phyloP scores from a whole-genome alignment of 305 asterid species.

The Euphrasia arctica region DNA sequence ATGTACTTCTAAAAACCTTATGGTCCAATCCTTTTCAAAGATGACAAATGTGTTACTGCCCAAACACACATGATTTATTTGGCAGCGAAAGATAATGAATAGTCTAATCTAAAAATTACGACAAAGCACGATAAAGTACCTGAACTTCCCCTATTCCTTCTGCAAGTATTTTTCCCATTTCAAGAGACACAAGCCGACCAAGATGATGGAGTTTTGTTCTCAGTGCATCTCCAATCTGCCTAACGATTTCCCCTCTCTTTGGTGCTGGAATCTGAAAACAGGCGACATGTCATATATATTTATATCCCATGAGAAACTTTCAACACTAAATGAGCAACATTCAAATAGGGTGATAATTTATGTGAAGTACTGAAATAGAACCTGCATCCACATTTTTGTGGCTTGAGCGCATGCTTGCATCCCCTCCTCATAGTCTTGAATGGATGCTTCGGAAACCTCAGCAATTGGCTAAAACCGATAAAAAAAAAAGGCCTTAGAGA shows the following conservation, averaged over 20 bases:
- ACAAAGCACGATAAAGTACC: conserved; percentile 37
- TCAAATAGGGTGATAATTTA: neutral
- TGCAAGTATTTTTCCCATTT: conserved; percentile 95
- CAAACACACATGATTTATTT: neutral
- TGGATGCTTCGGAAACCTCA: conserved; percentile 75
- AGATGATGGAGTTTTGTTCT: conserved; percentile 77
- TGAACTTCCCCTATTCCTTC: conserved; percentile 99
- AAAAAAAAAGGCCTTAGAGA: neutral
- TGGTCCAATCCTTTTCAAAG: neutral
- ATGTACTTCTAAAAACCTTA: neutral
- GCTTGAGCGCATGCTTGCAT: conserved; percentile 59
- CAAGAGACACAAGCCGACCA: conserved; percentile 95
- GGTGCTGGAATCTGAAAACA: conserved; percentile 88
- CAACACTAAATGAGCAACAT: conserved; percentile 1
- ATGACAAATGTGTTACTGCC: conserved; percentile 5
- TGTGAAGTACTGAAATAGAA: conserved; percentile 11
- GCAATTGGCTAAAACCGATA: conserved; percentile 59
- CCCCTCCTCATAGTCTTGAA: conserved; percentile 85
- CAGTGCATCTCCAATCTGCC: conserved; percentile 98
- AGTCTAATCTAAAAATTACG: neutral
- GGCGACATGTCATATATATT: conserved; percentile 18
- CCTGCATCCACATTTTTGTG: conserved; percentile 42
- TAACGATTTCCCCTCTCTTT: conserved; percentile 91
- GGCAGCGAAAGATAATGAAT: neutral
- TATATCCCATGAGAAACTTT: neutral